Conservation (phyloP, 768 basidiomycete genomes). For the Austroboletus festivus region DNA sequence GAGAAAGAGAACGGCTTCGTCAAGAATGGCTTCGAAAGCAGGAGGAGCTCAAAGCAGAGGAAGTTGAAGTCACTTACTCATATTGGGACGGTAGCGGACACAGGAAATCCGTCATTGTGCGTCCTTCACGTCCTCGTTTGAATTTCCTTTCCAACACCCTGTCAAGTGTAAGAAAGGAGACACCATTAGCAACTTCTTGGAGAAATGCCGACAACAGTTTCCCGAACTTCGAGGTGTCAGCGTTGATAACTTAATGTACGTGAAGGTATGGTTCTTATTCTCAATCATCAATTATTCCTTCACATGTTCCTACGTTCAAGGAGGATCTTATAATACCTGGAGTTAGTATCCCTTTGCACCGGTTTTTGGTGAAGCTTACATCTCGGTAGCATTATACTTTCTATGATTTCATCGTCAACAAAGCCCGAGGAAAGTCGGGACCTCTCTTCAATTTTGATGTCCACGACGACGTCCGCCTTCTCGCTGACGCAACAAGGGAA, state of each 20-base stretch:
- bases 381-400: conserved; percentile 87
- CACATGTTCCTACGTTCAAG: conserved; percentile 37
- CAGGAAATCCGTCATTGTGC: conserved; percentile 83
- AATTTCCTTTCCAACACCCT: neutral
- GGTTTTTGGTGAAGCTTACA: neutral
- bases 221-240: conserved; percentile 87
- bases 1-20: conserved; percentile 82
- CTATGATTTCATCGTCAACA: conserved; percentile 98
- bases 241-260: conserved; percentile 97
- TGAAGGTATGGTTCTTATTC: conserved; percentile 61
- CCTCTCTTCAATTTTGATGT: conserved; percentile 99
- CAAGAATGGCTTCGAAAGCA: conserved; percentile 83
- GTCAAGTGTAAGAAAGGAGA: conserved; percentile 95
- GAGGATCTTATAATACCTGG: conserved; percentile 98
- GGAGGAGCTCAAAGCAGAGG: conserved; percentile 63
- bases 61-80: conserved; percentile 91
- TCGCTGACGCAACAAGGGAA: conserved; percentile 92
- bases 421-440: conserved; percentile 96
- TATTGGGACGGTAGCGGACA: conserved; percentile 99
- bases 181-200: conserved; percentile 78
- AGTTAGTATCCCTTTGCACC: conserved; percentile 43
- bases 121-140: conserved; percentile 27
- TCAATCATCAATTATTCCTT: neutral
- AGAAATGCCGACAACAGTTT: conserved; percentile 91
- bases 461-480: conserved; percentile 93